Percentiles rank a stretch among this genome's conserved stretches.
phyloP scores from a whole-genome alignment of 1,284 basidiomycete genomes.

The Chondrostereum purpureum region DNA sequence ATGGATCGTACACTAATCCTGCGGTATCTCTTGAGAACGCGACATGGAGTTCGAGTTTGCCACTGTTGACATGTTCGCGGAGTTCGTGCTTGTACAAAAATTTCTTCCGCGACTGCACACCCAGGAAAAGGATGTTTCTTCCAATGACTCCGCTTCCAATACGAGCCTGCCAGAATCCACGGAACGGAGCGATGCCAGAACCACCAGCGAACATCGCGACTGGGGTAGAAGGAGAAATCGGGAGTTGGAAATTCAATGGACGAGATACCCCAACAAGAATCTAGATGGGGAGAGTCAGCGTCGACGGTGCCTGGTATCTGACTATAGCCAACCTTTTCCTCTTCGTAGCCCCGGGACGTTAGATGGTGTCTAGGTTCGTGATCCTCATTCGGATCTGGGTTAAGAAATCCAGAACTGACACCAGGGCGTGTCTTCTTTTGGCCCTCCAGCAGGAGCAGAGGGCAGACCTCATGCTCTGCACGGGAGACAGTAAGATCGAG shows the following conservation, averaged over 20 bases:
- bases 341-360: conserved; percentile 3
- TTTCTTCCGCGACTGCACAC: conserved; percentile 10
- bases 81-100: conserved; percentile 12
- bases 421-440: conserved; percentile 7
- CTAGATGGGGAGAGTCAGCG: not conserved
- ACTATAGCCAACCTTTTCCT: not conserved
- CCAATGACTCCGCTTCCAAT: conserved; percentile 9
- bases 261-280: conserved; percentile 11
- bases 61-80: conserved; percentile 6
- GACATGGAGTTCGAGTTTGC: conserved; percentile 10
- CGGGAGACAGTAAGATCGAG: conserved; percentile 9
- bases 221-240: conserved; percentile 9
- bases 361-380: conserved; percentile 9
- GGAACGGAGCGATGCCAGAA: conserved; percentile 11
- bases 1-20: conserved; percentile 10
- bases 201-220: conserved; percentile 13
- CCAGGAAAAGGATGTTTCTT: conserved; percentile 10
- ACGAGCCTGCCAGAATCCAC: conserved; percentile 11
- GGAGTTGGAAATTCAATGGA: conserved; percentile 12
- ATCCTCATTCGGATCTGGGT: conserved; percentile 9
- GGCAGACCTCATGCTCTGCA: conserved; percentile 6
- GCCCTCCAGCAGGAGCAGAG: conserved; percentile 4
- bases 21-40: conserved; percentile 9
- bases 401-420: conserved; percentile 9
- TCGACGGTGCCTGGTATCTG: not conserved